A percentile compares a stretch with the other conserved stretches of the same genome.
Evolutionary conservation across 768 basidiomycete species (phyloP).

Genomic region (Tricholoma flavovirens): DNA sequence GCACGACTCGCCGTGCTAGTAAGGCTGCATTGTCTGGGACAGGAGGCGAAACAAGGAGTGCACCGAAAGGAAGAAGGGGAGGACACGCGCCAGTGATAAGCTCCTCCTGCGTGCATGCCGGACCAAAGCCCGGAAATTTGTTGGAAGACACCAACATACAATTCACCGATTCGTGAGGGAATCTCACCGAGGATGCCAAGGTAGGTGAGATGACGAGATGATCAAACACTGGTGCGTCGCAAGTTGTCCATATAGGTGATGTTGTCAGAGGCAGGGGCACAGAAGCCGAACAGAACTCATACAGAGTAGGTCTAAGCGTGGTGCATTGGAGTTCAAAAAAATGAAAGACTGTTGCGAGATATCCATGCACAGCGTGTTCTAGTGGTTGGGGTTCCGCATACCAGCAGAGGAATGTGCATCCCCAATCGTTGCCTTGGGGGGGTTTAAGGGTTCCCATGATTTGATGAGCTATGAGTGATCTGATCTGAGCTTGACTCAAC

Average conservation of each 20-base stretch:
- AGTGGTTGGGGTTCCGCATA: conserved; percentile 24
- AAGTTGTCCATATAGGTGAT: conserved; percentile 2
- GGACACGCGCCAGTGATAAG: conserved; percentile 26
- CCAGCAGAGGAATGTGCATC: conserved; percentile 27
- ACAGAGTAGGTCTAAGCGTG: not conserved
- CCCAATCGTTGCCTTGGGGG: conserved; percentile 24
- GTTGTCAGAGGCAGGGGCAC: not conserved
- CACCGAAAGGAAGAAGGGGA: conserved; percentile 22
- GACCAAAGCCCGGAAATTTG: conserved; percentile 26
- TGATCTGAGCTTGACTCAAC: conserved; percentile 18
- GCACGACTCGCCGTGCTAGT: conserved; percentile 17
- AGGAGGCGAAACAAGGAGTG: conserved; percentile 25
- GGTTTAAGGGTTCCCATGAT: conserved; percentile 24
- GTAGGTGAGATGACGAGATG: conserved; percentile 17
- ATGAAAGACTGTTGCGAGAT: conserved; percentile 24
- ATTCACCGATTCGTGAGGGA: conserved; percentile 19
- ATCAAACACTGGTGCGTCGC: conserved; percentile 14
- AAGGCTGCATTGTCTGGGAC: conserved; percentile 21
- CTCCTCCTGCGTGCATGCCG: conserved; percentile 30
- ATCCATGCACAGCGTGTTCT: conserved; percentile 23
- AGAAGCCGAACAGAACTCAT: not conserved
- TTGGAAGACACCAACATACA: conserved; percentile 27
- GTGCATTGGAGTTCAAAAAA: conserved; percentile 17
- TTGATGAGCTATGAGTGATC: conserved; percentile 26
- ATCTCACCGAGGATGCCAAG: conserved; percentile 16